Evolutionary conservation across 2,329 filamentous ascomycete genomes (phyloP).

Genomic region (Xylariaceae sp.): DNA sequence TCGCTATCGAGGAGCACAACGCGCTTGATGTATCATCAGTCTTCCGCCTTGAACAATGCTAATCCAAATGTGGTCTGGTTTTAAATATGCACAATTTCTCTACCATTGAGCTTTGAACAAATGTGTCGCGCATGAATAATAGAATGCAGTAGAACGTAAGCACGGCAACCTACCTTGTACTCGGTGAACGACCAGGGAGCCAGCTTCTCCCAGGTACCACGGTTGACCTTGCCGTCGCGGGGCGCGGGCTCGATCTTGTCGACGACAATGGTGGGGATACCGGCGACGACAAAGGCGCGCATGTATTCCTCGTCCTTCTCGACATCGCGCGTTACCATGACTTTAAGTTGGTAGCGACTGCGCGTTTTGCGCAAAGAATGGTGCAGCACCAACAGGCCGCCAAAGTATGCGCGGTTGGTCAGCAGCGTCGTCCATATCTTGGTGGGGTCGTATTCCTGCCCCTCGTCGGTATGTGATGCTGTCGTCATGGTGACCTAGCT

Average conservation of each 20-base stretch:
- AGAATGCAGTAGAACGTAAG: slow-evolving; percentile 1
- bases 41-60: too few species aligned
- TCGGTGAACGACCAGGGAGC: slow-evolving; percentile 42
- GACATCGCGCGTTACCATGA: slow-evolving; percentile 43
- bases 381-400: slow-evolving; percentile 39
- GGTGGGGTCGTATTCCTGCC: slow-evolving; percentile 35
- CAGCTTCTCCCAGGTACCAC: slow-evolving; percentile 45
- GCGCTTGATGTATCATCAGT: slow-evolving; percentile 30
- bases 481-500: slow-evolving; percentile 21
- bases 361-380: slow-evolving; percentile 38
- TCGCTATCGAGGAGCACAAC: slow-evolving; percentile 44
- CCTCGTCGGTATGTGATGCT: slow-evolving; percentile 8
- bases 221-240: slow-evolving; percentile 42
- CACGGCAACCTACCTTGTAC: slow-evolving; percentile 37
- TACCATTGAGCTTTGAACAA: slow-evolving; percentile 4
- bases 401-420: slow-evolving; percentile 42
- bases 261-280: slow-evolving; percentile 43
- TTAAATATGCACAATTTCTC: slow-evolving; percentile 9
- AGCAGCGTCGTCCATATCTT: slow-evolving; percentile 44
- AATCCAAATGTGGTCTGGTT: neutral
- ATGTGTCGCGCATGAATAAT: slow-evolving; percentile 3
- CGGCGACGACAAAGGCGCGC: slow-evolving; percentile 41
- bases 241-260: slow-evolving; percentile 43
- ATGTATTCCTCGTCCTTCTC: slow-evolving; percentile 44
- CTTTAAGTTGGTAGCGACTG: slow-evolving; percentile 40